phyloP scores from a whole-genome alignment of 768 basidiomycete genomes.

The Boletus rubescentipes region DNA sequence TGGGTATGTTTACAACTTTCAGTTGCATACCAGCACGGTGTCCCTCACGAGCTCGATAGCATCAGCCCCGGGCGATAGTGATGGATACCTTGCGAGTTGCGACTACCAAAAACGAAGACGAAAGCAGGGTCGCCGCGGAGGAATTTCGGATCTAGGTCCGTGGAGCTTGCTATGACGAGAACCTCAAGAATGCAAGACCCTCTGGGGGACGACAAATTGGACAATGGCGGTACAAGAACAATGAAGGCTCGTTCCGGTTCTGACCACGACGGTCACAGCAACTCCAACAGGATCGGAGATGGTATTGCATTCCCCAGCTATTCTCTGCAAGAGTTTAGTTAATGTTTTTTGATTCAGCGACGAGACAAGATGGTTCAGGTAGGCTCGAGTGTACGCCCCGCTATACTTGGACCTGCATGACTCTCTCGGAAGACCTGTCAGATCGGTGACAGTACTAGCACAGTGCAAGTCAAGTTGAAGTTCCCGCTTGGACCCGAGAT shows the following conservation, averaged over 20 bases:
- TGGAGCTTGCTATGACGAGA: no score
- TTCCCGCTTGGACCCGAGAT: conserved; percentile 7
- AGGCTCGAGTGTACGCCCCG: not conserved
- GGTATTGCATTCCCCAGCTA: not conserved
- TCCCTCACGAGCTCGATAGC: not conserved
- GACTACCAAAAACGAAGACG: no score
- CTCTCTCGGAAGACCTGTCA: conserved; percentile 5
- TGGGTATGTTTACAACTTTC: not conserved
- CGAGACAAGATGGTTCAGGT: not conserved
- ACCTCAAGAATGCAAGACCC: no score
- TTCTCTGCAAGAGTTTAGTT: not conserved
- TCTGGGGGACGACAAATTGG: not conserved
- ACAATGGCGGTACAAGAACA: not conserved
- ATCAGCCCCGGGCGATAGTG: no score
- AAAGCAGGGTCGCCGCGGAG: no score
- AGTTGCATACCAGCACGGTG: not conserved
- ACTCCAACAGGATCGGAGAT: not conserved
- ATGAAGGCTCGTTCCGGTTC: not conserved
- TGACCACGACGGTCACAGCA: not conserved
- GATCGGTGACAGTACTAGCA: not conserved
- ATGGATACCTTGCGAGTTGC: no score
- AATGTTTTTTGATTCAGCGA: not conserved
- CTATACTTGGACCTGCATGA: not conserved
- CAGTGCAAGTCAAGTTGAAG: no score
- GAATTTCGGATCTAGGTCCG: not conserved